phyloP scores from a whole-genome alignment of 148 eudicot species.

The Agrostemma githago region DNA sequence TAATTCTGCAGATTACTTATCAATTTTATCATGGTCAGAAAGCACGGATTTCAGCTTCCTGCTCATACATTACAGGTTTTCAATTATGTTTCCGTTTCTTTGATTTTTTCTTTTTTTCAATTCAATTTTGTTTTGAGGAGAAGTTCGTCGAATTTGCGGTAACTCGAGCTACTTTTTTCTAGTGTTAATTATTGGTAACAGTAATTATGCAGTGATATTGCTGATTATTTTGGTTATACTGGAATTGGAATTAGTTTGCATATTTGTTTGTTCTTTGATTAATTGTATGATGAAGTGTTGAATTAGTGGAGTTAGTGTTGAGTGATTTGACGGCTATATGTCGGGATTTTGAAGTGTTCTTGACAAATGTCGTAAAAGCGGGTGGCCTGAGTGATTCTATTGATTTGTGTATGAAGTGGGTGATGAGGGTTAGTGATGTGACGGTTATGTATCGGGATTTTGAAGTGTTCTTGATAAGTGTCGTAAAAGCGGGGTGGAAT shows the following conservation, averaged over 20 bases:
- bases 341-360: no score
- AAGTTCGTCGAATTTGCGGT: no score
- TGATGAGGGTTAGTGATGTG: not conserved
- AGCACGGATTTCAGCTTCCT: slow-evolving; percentile 96
- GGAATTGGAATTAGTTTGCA: not conserved
- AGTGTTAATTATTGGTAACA: no score
- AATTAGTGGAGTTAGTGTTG: not conserved
- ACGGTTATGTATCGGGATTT: no score
- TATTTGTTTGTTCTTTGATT: not conserved
- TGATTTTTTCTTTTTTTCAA: not conserved
- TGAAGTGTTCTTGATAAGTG: no score
- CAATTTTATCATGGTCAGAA: slow-evolving; percentile 68
- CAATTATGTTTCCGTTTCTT: not conserved
- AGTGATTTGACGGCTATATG: no score
- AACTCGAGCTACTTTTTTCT: no score
- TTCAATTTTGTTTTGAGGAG: not conserved
- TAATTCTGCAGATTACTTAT: not conserved
- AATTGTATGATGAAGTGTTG: not conserved
- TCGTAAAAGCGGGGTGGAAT: no score
- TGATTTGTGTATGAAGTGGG: no score
- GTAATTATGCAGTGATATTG: not conserved
- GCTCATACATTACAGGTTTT: slow-evolving; percentile 94
- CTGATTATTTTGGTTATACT: not conserved
- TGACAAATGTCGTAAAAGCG: no score
- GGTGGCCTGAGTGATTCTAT: no score